Evolutionary conservation across 2,329 filamentous ascomycete genomes (phyloP), one percentile per base, ranked within the genome.

Genomic region (Fonsecaea erecta): DNA sequence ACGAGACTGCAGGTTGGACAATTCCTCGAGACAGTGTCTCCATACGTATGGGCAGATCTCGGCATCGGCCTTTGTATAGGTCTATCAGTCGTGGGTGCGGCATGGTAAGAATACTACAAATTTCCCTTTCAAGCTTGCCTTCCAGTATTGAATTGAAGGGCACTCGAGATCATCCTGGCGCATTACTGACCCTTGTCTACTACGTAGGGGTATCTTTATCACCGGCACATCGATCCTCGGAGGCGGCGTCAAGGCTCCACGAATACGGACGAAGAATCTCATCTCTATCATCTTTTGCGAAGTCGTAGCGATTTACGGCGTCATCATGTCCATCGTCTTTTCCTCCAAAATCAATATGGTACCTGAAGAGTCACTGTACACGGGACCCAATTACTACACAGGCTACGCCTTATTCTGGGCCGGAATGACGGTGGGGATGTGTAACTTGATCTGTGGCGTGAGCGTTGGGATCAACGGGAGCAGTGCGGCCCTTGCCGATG

Each of bases 251-350:
- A 94, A 91, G 80, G 94, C 95, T 52, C 96, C 96, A 40, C 90
- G 95, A 74, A 99, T 99, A 81, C 92, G 95, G 78, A 99, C 95
- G 70, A 99, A 99, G 88, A 99, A 99, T 84, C 81, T 99, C 76
- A 98, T 99, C 78, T 98, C 94, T 74, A 99, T 99, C 80, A 98
- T 99, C 82, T 99, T 99, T 83, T 99, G 95, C 84, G 95, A 99
- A 82, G 95, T 99, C 76, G 95, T 99, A 75, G 95, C 95, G 80
- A 99, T 99, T 79, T 99, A 99, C 85, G 96, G 96, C 74, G 94
- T 99, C 80, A 99, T 99, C 82, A 99, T 99, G 93, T 90, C 93
- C 74, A 99, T 99, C 77, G 91, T 99, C 74, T 98, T 98, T 83
- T 96, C 93, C 52, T 86, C 93, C 68, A 96, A 97, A 80, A 82